These are phyloP conservation scores for Backusella macrospora DNA, from an alignment of 192 early-diverging fungal genomes.

Conservation along the genomic window DNA sequence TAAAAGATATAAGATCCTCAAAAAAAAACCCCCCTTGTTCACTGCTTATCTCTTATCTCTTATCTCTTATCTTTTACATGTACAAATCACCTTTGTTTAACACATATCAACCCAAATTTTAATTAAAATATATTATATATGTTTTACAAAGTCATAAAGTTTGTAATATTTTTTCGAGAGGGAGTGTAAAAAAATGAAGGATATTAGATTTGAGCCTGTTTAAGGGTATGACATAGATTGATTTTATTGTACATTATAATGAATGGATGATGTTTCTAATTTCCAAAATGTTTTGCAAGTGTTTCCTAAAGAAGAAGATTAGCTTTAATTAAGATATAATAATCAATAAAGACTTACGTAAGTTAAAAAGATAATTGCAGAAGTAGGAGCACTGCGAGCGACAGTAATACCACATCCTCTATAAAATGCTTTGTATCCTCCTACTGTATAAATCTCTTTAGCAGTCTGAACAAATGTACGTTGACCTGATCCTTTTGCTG, in stretches of 20 bases:
- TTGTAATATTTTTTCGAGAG: background rate
- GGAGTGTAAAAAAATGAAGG: background rate
- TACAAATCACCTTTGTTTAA: too few relatives aligned
- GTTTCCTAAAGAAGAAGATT: background rate
- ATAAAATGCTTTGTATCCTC: conserved; percentile 89
- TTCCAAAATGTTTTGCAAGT: background rate
- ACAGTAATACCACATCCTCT: conserved; percentile 94
- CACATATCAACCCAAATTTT: too few relatives aligned
- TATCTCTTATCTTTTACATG: too few relatives aligned
- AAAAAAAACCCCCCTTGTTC: too few relatives aligned
- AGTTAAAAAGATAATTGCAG: conserved; percentile 94
- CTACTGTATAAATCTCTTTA: conserved; percentile 68
- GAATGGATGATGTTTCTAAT: background rate
- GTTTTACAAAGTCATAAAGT: background rate
- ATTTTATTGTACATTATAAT: conserved; percentile 7
- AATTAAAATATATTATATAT: too few relatives aligned
- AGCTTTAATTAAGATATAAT: background rate
- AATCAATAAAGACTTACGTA: conserved; percentile 67
- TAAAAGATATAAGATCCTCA: too few relatives aligned
- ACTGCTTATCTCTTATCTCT: too few relatives aligned
- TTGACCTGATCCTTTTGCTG: background rate
- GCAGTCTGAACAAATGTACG: conserved; percentile 65
- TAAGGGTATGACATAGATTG: conserved; percentile 5
- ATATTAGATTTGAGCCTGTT: too few relatives aligned
- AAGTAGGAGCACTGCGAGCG: conserved; percentile 85